These are phyloP conservation scores for Polygonum aviculare DNA, from an alignment of 148 eudicot species.

Conservation along the genomic window DNA sequence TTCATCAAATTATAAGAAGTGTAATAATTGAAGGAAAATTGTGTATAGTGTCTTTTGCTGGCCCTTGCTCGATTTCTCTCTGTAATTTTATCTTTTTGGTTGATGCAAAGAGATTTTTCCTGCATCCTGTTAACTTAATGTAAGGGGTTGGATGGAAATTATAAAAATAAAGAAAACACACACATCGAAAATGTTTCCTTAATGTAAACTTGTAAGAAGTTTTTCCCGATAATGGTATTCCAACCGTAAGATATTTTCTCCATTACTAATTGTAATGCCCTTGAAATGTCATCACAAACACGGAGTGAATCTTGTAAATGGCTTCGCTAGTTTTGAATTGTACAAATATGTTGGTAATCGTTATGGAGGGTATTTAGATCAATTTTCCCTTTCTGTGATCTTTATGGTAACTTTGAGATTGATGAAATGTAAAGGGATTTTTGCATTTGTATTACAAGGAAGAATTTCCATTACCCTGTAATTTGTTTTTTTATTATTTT, in stretches of 20 bases:
- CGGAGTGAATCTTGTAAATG: background rate
- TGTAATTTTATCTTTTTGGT: background rate
- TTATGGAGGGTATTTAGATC: background rate
- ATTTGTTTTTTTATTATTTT: background rate
- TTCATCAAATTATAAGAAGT: background rate
- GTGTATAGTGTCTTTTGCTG: background rate
- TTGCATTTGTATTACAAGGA: background rate
- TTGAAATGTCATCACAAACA: too few relatives aligned
- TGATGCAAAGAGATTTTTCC: background rate
- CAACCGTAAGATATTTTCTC: too few relatives aligned
- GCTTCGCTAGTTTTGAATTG: background rate
- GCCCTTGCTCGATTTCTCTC: background rate
- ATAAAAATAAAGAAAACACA: background rate
- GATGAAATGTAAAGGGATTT: background rate
- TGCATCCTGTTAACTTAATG: background rate
- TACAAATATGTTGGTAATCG: background rate
- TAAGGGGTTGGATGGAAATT: background rate
- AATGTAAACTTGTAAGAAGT: background rate
- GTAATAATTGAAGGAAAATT: background rate
- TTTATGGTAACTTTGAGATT: background rate
- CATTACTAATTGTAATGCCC: too few relatives aligned
- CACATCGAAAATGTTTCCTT: background rate
- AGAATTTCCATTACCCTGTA: background rate
- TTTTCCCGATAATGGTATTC: too few relatives aligned
- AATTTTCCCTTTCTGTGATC: background rate